Base-by-base conservation (phyloP, 2,329 filamentous ascomycete genomes). In the Xenosphaeropsis pyriputrescens region DNA sequence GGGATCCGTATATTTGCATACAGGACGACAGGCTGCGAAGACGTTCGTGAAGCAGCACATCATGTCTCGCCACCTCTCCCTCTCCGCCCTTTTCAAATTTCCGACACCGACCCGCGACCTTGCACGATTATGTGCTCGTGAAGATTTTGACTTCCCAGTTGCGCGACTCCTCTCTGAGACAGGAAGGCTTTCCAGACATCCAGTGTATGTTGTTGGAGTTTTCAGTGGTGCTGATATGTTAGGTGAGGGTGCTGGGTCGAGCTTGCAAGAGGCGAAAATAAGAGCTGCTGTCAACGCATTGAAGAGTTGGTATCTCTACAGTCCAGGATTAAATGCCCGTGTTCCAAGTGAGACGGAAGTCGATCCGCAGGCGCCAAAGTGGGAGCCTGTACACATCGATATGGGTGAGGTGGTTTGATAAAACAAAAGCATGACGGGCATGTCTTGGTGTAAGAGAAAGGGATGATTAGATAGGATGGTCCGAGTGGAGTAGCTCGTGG, bases 281-380 rank as follows among this genome's bases (percentile, higher is more conserved):
- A 73, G 84, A 57, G 91, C 91, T 15, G 76, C 84, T 29, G 88
- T 93, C 52, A 79, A 81, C 45, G 79, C 86, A 14, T 67, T 98
- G 53, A 93, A 94, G 68, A 70, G 79, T 5, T 98, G 91, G 91
- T 98, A 98, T 60, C 67, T 98, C 38, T 98, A 98, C 65, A 88
- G 79, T 57, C 89, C 91, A 1, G 50, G 49, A 11, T 43, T 45
- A 17, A 44, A 49, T 36, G 46, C 39, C 1, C 43, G 65, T 17
- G 53, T 71, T 38, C 70, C 71, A 18, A 71, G 65, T 46, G 65
- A 67, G 43, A 63, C 55, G 44, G 55, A 59, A 41, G 57, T 55
- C 29, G 49, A 50, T 33, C 47, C 52, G 16, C 53, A 56, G 35
- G 48, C 50, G 18, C 58, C 50, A 41, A 51, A 51, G 18, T 75